A percentile compares a stretch with the other conserved stretches of the same genome.
These are phyloP conservation scores for Blastomyces parvus DNA, from an alignment of 2,329 filamentous ascomycete genomes.

Conservation along the genomic window DNA sequence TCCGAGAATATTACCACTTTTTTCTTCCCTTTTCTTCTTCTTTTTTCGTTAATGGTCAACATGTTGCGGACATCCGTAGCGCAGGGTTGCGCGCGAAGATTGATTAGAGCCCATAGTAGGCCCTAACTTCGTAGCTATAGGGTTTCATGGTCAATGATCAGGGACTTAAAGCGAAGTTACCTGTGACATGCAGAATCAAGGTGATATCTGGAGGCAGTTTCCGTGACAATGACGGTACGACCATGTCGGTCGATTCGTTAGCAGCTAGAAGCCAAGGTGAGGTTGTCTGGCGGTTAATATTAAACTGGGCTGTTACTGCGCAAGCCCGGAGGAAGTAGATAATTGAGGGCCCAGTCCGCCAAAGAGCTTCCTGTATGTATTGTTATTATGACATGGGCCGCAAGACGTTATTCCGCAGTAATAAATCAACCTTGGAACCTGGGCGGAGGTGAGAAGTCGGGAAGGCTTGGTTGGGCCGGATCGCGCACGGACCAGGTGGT, in stretches of 20 bases:
- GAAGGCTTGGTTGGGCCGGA: too few relatives aligned
- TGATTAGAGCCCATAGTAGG: neutral
- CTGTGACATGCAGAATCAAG: too few relatives aligned
- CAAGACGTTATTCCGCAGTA: neutral
- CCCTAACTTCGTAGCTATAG: neutral
- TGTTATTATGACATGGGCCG: neutral
- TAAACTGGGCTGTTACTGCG: neutral
- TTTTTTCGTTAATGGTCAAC: too few relatives aligned
- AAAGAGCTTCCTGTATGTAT: neutral
- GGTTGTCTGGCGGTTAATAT: neutral
- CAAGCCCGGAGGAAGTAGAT: neutral
- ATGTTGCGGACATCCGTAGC: neutral
- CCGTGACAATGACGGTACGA: too few relatives aligned
- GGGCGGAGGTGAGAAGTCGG: too few relatives aligned
- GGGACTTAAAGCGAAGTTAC: neutral
- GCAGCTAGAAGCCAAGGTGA: neutral
- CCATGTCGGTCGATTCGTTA: neutral
- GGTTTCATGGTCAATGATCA: neutral
- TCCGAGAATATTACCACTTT: too few relatives aligned
- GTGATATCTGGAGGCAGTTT: neutral
- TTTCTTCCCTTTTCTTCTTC: too few relatives aligned
- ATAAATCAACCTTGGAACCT: too few relatives aligned
- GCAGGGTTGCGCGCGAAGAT: neutral
- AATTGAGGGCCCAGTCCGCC: neutral
- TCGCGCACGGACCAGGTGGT: slow-evolving; percentile 4